A percentile compares a stretch with the other conserved stretches of the same genome.
These are phyloP conservation scores for Syzygium oleosum DNA, from an alignment of 345 rosid genomes.

Conservation along the genomic window DNA sequence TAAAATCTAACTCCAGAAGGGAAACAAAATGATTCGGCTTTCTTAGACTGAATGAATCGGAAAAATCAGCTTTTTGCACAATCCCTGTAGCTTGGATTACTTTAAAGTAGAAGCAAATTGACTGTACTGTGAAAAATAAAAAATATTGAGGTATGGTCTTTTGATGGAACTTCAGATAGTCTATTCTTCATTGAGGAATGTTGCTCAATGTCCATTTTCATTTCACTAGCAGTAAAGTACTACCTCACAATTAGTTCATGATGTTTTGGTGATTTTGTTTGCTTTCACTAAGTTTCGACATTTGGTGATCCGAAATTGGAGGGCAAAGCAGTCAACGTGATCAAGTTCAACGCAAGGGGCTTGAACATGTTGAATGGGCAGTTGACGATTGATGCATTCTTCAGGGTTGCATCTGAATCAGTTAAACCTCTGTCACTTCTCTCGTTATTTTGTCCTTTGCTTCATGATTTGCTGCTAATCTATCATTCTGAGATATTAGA, in stretches of 20 bases:
- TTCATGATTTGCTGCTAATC: background rate
- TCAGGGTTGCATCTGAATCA: constrained; percentile 59
- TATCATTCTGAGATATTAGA: background rate
- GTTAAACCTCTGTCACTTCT: constrained; percentile 13
- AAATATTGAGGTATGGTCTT: background rate
- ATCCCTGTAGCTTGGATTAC: background rate
- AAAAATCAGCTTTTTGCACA: background rate
- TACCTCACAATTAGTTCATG: background rate
- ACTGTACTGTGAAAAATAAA: background rate
- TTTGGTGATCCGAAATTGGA: constrained; percentile 34
- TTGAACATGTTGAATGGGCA: constrained; percentile 61
- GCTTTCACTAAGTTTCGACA: constrained; percentile 12
- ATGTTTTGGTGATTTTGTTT: background rate
- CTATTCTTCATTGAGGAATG: background rate
- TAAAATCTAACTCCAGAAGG: background rate
- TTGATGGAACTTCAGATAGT: background rate
- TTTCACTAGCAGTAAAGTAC: background rate
- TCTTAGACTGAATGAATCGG: background rate
- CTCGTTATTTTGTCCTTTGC: background rate
- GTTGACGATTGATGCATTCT: constrained; percentile 67
- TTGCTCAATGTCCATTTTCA: background rate
- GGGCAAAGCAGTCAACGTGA: constrained; percentile 89
- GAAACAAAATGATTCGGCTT: background rate
- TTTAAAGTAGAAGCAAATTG: background rate
- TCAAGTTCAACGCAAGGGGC: constrained; percentile 77